Conservation (phyloP, 352 stramenopile genomes). For the Phytophthora hybrid region DNA sequence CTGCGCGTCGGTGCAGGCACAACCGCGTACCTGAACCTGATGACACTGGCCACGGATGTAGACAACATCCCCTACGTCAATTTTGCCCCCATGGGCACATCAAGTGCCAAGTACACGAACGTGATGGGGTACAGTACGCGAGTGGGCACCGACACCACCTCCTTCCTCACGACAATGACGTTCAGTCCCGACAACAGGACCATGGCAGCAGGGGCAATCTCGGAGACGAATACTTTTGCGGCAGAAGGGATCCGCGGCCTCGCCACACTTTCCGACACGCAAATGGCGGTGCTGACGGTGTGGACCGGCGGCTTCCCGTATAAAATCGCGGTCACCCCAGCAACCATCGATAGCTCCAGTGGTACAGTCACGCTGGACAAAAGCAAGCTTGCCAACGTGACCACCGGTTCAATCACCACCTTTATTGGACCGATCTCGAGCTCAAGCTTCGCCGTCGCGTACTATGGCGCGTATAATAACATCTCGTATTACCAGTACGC, state of each 20-base stretch:
- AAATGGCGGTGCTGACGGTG: slow-evolving; percentile 45
- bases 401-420: slow-evolving; percentile 46
- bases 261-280: slow-evolving; percentile 64
- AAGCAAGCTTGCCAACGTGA: slow-evolving; percentile 33
- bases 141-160: slow-evolving; percentile 32
- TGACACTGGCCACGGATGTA: slow-evolving; percentile 29
- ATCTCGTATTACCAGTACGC: slow-evolving; percentile 47
- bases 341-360: slow-evolving; percentile 29
- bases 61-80: slow-evolving; percentile 53
- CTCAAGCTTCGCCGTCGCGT: slow-evolving; percentile 54
- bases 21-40: slow-evolving; percentile 64
- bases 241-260: slow-evolving; percentile 52
- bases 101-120: slow-evolving; percentile 52
- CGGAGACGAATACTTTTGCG: slow-evolving; percentile 38
- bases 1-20: slow-evolving; percentile 71
- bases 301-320: too few species aligned
- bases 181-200: slow-evolving; percentile 42
- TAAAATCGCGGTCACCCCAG: too few species aligned
- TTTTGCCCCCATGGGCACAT: slow-evolving; percentile 54
- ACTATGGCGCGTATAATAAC: slow-evolving; percentile 63
- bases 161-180: slow-evolving; percentile 61
- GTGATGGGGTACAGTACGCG: slow-evolving; percentile 53
- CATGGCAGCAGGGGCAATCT: slow-evolving; percentile 28
- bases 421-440: slow-evolving; percentile 46
- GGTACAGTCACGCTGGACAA: slow-evolving; percentile 27